Base-by-base conservation (phyloP, 805 yeast species). In the Diddensiella santjacobensis region DNA sequence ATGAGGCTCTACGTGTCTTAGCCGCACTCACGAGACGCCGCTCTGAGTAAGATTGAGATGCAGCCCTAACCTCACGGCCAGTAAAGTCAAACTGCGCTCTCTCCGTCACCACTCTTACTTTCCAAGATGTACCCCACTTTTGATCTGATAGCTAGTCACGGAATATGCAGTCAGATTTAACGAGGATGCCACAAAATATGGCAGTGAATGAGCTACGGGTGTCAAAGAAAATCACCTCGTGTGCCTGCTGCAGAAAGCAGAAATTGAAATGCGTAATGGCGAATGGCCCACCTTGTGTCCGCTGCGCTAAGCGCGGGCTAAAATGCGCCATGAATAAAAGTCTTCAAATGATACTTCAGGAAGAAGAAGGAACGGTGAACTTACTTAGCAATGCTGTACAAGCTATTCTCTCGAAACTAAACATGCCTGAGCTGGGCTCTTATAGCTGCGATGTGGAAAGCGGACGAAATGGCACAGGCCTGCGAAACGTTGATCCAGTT, bases 311-410 rank as follows among this genome's bases (percentile, higher is more conserved):
- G 6, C 38, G 38, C n/a, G 18, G 18, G n/a, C n/a, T 35, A 15
- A 13, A 35, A 15, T 35, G 38, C 17, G 38, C 18, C 38, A n/a
- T 35, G 38, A 17, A 35, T 17, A 35, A 35, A 17, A 35, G 38
- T 35, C 38, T 35, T 35, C 38, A 35, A 17, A 35, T 15, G 18
- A 35, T 35, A 35, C 38, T 35, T 35, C 38, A 35, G 38, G 38
- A 35, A 15, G 38, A 17, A 15, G 38, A 35, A 15, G 38, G 6
- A 15, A 35, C n/a, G 8, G 38, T 35, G 17, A 13, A 15, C 8
- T 13, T 17, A 15, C 17, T 35, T 8, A 35, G 18, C 10, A 35
- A 35, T 15, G 38, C 38, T 8, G 38, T 35, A 17, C 17, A 35
- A 8, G 38, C 6, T n/a, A 35, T 35, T 35, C 17, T 35, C 8